These are phyloP conservation scores for Fusarium sp. DNA, from an alignment of 2,329 filamentous ascomycete species.

Conservation along the genomic window DNA sequence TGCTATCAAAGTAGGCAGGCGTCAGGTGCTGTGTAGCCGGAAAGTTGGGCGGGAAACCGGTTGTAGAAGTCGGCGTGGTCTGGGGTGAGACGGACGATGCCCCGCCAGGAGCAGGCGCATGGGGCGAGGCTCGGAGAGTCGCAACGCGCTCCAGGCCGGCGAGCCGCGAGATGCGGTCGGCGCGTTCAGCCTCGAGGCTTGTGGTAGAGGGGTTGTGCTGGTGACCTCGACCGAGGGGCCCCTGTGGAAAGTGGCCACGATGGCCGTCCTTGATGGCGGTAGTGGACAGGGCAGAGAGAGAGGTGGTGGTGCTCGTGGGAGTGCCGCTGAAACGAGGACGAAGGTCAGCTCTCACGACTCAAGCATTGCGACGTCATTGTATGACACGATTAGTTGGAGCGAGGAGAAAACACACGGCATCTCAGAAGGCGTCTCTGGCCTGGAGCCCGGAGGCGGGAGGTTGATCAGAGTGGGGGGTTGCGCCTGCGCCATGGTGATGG, in stretches of 20 bases:
- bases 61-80: constrained; percentile 66
- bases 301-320: constrained; percentile 92
- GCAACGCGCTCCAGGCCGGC: constrained; percentile 92
- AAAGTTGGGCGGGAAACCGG: constrained; percentile 60
- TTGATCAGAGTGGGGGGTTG: constrained; percentile 81
- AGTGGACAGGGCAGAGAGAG: constrained; percentile 91
- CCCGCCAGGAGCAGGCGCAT: constrained; percentile 49
- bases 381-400: constrained; percentile 18
- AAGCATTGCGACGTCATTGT: constrained; percentile 6
- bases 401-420: constrained; percentile 78
- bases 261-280: constrained; percentile 98
- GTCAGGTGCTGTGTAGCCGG: constrained; percentile 61
- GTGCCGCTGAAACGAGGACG: constrained; percentile 76
- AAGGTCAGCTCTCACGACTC: constrained; percentile 25
- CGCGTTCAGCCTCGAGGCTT: constrained; percentile 91
- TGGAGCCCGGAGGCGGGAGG: constrained; percentile 85
- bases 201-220: constrained; percentile 74
- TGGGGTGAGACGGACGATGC: constrained; percentile 63
- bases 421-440: constrained; percentile 89
- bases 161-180: constrained; percentile 94
- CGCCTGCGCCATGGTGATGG: constrained; percentile 57
- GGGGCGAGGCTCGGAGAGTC: constrained; percentile 74
- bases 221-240: constrained; percentile 69
- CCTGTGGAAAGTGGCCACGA: constrained; percentile 80
- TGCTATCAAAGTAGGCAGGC: constrained; percentile 86